Percentiles rank a stretch among this genome's conserved stretches.
phyloP scores from a whole-genome alignment of 768 basidiomycete species.

The Boletellus ananas region DNA sequence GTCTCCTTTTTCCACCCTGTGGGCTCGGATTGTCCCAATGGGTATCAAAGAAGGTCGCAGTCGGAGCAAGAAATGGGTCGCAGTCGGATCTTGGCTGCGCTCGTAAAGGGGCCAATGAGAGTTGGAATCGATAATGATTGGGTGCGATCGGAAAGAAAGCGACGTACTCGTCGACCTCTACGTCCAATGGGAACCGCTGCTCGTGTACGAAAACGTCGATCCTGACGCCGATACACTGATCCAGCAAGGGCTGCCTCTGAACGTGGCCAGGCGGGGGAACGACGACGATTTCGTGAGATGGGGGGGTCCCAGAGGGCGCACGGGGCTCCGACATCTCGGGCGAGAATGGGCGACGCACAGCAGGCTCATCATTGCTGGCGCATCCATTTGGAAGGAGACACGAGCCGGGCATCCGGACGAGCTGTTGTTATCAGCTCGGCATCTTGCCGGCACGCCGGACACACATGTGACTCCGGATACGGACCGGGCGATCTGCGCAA shows the following conservation, averaged over 20 bases:
- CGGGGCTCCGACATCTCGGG: constrained; percentile 13
- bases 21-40: constrained; percentile 66
- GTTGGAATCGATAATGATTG: constrained; percentile 8
- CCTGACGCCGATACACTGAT: constrained; percentile 59
- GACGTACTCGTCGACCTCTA: constrained; percentile 70
- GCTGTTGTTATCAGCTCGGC: no score
- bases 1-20: constrained; percentile 32
- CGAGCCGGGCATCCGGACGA: constrained; percentile 16
- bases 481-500: neutral
- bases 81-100: constrained; percentile 54
- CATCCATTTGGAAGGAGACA: constrained; percentile 16
- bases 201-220: constrained; percentile 48
- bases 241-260: constrained; percentile 43
- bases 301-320: constrained; percentile 10
- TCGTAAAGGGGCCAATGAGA: constrained; percentile 22
- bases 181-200: constrained; percentile 62
- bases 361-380: constrained; percentile 1
- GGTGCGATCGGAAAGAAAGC: constrained; percentile 9
- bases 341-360: constrained; percentile 25
- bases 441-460: neutral
- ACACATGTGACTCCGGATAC: constrained; percentile 7
- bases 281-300: constrained; percentile 57
- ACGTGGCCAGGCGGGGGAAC: constrained; percentile 36
- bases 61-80: constrained; percentile 72
- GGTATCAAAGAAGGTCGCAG: constrained; percentile 55